These are phyloP conservation scores for Globisporangium megalacanthum DNA, from an alignment of 352 stramenopile species.

Conservation along the genomic window DNA sequence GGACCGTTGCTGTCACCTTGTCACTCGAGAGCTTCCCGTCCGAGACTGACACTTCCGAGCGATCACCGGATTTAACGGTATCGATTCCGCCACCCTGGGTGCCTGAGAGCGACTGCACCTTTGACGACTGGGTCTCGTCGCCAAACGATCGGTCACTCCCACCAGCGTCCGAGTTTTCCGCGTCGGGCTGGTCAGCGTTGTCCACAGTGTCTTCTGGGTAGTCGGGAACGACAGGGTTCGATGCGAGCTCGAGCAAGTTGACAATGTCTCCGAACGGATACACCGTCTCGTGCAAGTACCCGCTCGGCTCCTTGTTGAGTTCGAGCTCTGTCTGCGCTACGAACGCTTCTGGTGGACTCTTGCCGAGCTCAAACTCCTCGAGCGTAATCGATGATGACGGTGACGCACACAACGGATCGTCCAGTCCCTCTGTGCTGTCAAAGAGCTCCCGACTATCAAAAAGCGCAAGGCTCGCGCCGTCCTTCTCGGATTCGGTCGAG, in stretches of 20 bases:
- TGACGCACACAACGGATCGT: constrained; percentile 14
- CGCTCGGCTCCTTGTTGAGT: neutral
- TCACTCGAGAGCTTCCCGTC: too few relatives aligned
- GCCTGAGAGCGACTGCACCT: neutral
- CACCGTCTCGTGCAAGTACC: constrained; percentile 2
- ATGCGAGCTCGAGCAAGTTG: constrained; percentile 21
- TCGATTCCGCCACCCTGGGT: too few relatives aligned
- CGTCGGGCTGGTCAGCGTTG: neutral
- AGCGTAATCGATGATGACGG: constrained; percentile 34
- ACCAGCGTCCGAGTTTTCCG: constrained; percentile 4
- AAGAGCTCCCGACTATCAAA: constrained; percentile 15
- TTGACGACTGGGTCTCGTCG: neutral
- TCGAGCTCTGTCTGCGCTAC: neutral
- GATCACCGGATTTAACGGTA: too few relatives aligned
- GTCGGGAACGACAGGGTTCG: constrained; percentile 19
- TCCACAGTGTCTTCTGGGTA: constrained; percentile 6
- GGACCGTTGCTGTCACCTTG: too few relatives aligned
- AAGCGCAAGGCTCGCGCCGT: neutral
- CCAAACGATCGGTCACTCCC: neutral
- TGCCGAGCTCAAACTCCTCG: constrained; percentile 57
- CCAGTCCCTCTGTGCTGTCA: constrained; percentile 15
- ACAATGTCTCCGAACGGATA: constrained; percentile 4
- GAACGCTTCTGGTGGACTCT: constrained; percentile 14
- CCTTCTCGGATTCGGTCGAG: constrained; percentile 5
- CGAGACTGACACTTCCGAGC: too few relatives aligned